Evolutionary conservation across 768 basidiomycete genomes (phyloP).

Genomic region (Neoboletus subvelutipes): DNA sequence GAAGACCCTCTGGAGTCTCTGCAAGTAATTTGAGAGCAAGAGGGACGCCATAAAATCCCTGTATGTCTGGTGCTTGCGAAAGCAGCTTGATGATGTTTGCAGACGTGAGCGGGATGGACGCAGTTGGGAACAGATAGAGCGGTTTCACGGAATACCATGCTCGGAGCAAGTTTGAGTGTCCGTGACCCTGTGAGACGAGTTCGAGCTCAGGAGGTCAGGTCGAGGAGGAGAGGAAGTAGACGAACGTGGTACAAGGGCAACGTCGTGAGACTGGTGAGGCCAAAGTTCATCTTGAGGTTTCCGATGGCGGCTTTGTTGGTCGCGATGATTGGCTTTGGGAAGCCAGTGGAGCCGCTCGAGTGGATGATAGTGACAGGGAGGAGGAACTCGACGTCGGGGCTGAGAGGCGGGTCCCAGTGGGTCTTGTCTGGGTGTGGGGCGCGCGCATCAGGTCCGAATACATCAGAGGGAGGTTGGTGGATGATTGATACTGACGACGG

Average conservation of each 20-base stretch:
- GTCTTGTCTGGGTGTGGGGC: constrained; percentile 21
- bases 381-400: constrained; percentile 21
- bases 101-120: constrained; percentile 45
- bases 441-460: constrained; percentile 19
- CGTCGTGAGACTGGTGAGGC: constrained; percentile 21
- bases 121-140: constrained; percentile 44
- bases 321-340: constrained; percentile 43
- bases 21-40: constrained; percentile 44
- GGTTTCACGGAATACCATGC: constrained; percentile 42
- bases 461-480: constrained; percentile 20
- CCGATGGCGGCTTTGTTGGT: constrained; percentile 38
- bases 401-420: constrained; percentile 19
- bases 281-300: constrained; percentile 36
- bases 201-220: background rate
- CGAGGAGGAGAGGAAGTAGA: background rate
- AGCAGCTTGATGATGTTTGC: constrained; percentile 42
- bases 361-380: constrained; percentile 25
- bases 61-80: constrained; percentile 32
- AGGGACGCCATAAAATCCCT: constrained; percentile 39
- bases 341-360: constrained; percentile 43
- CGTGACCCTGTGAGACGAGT: constrained; percentile 18
- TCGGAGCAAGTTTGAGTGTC: constrained; percentile 35
- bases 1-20: constrained; percentile 47
- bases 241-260: constrained; percentile 36
- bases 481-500: constrained; percentile 23